Evolutionary conservation across 768 basidiomycete species (phyloP).

Genomic region (Phanerodontia chrysosporium): DNA sequence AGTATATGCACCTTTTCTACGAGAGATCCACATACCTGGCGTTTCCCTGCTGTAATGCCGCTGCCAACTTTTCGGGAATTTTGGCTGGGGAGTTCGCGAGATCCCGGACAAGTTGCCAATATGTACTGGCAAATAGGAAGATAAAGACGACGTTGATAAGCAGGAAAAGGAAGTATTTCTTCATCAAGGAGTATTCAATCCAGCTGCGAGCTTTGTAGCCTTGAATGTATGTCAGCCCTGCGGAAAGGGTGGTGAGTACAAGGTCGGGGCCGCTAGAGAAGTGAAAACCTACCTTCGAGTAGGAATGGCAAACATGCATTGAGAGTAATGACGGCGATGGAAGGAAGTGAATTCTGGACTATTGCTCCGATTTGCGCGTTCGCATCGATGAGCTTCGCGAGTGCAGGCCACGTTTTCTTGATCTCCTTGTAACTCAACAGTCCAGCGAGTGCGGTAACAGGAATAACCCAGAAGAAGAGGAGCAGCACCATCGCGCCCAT

Average conservation of each 20-base stretch:
- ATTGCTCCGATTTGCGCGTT: conserved; percentile 79
- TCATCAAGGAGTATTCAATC: conserved; percentile 89
- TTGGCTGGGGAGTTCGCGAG: conserved; percentile 91
- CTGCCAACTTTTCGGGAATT: conserved; percentile 89
- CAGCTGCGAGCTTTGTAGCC: conserved; percentile 87
- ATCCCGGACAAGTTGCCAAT: conserved; percentile 88
- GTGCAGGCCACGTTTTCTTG: conserved; percentile 84
- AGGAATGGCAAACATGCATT: conserved; percentile 88
- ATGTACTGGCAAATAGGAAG: conserved; percentile 87
- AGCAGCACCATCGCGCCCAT: conserved; percentile 64
- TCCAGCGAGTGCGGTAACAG: conserved; percentile 82
- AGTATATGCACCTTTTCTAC: neutral
- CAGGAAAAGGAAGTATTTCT: conserved; percentile 93
- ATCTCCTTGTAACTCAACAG: conserved; percentile 92
- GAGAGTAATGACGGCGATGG: conserved; percentile 83
- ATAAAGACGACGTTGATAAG: conserved; percentile 92
- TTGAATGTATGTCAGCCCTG: conserved; percentile 81
- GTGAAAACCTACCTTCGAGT: conserved; percentile 61
- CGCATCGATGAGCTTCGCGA: conserved; percentile 78
- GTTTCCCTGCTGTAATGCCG: conserved; percentile 71
- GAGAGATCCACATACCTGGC: conserved; percentile 46
- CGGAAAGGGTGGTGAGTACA: conserved; percentile 3
- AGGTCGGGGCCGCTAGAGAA: neutral
- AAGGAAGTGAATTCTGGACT: conserved; percentile 92
- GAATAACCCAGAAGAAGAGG: conserved; percentile 89